A percentile compares a stretch with the other conserved stretches of the same genome.
phyloP scores from a whole-genome alignment of 371 early-diverging fungal species.

The Saksenaea oblongispora region DNA sequence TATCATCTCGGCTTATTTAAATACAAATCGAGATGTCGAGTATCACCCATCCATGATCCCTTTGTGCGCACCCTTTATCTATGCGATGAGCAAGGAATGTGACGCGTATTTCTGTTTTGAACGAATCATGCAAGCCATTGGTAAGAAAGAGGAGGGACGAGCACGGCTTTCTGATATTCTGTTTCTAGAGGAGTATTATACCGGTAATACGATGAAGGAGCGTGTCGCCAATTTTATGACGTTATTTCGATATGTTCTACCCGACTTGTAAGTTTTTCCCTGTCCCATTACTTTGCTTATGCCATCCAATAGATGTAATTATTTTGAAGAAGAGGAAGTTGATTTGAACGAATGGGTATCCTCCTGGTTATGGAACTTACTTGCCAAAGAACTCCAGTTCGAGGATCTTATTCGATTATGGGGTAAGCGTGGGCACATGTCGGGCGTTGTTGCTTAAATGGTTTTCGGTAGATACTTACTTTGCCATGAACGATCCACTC shows the following conservation, averaged over 20 bases:
- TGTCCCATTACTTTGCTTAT: neutral
- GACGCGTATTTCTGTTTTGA: conserved; percentile 87
- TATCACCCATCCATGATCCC: conserved; percentile 78
- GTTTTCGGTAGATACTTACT: conserved; percentile 67
- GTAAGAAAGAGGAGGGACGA: conserved; percentile 43
- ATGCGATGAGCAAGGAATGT: conserved; percentile 69
- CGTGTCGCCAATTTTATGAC: conserved; percentile 84
- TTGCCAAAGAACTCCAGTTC: conserved; percentile 82
- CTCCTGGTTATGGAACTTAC: conserved; percentile 82
- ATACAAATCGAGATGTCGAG: conserved; percentile 74
- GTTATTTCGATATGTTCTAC: conserved; percentile 72
- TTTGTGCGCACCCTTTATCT: conserved; percentile 86
- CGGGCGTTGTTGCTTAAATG: neutral
- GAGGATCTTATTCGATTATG: conserved; percentile 79
- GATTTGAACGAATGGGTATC: conserved; percentile 88
- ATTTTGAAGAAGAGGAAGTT: conserved; percentile 96
- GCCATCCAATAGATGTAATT: conserved; percentile 55
- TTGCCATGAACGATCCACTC: conserved; percentile 69
- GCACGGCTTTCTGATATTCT: conserved; percentile 6
- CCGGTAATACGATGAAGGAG: conserved; percentile 58
- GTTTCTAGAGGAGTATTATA: conserved; percentile 62
- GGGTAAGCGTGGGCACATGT: conserved; percentile 55
- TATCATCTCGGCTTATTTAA: conserved; percentile 82
- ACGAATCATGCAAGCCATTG: conserved; percentile 65
- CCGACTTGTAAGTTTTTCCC: conserved; percentile 55